Conservation (phyloP, 345 rosid species). For the Brassica rapa region DNA sequence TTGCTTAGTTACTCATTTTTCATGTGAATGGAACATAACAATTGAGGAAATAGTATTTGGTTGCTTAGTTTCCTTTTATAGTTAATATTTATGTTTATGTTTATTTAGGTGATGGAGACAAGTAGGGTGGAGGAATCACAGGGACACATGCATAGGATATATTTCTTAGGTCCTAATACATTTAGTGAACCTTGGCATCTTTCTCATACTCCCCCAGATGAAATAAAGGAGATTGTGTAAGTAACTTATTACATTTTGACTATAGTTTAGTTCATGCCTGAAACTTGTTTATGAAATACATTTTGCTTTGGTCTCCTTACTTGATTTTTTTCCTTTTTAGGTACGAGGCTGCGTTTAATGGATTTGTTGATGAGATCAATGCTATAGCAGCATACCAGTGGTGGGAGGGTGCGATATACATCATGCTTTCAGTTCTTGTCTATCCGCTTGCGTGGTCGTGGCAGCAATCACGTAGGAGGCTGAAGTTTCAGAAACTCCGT, state of each 20-base stretch:
- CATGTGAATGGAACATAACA: slow-evolving; percentile 2
- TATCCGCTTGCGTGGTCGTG: slow-evolving; percentile 94
- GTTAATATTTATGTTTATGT: not conserved
- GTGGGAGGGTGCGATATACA: slow-evolving; percentile 93
- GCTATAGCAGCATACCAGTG: slow-evolving; percentile 85
- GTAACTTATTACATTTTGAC: slow-evolving; percentile 32
- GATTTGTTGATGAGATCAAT: slow-evolving; percentile 90
- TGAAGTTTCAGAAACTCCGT: slow-evolving; percentile 84
- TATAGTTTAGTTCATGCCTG: not conserved
- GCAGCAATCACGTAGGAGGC: slow-evolving; percentile 74
- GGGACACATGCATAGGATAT: slow-evolving; percentile 85
- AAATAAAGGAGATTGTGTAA: slow-evolving; percentile 83
- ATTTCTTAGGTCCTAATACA: slow-evolving; percentile 88
- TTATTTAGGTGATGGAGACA: slow-evolving; percentile 80
- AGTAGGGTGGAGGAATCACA: slow-evolving; percentile 86
- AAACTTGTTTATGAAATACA: slow-evolving; percentile 9
- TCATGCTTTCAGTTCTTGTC: slow-evolving; percentile 72
- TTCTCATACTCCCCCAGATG: slow-evolving; percentile 77
- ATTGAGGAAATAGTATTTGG: not conserved
- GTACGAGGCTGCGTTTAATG: slow-evolving; percentile 82
- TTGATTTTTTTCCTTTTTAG: slow-evolving; percentile 39
- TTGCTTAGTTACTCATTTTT: slow-evolving; percentile 18
- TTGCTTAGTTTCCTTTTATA: not conserved
- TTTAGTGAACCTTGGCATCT: slow-evolving; percentile 93
- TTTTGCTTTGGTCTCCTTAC: slow-evolving; percentile 4